Evolutionary conservation across 352 stramenopile genomes (phyloP).

Genomic region (Globisporangium nagaii): DNA sequence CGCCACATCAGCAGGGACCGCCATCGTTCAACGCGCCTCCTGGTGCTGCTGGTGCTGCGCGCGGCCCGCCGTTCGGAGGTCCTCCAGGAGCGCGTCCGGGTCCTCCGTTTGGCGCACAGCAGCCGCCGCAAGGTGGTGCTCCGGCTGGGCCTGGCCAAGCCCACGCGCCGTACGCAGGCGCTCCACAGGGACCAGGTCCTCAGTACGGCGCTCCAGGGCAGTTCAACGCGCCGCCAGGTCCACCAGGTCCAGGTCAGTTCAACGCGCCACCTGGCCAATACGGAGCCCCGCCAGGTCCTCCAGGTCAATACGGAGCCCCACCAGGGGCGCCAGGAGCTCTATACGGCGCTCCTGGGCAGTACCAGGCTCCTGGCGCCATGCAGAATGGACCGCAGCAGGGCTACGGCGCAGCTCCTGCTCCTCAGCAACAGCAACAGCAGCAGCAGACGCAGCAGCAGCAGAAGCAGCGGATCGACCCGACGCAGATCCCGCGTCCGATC

Average conservation of each 20-base stretch:
- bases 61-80: conserved; percentile 6
- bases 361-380: conserved; percentile 8
- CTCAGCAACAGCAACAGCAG: conserved; percentile 19
- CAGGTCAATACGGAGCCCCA: conserved; percentile 7
- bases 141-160: conserved; percentile 5
- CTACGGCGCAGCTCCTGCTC: conserved; percentile 9
- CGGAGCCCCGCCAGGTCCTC: neutral
- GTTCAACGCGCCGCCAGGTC: neutral
- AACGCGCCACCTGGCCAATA: conserved; percentile 18
- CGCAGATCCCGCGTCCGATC: conserved; percentile 80
- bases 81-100: conserved; percentile 5
- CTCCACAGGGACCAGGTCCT: conserved; percentile 1
- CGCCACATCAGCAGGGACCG: conserved; percentile 5
- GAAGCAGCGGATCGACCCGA: conserved; percentile 83
- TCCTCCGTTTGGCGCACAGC: conserved; percentile 11
- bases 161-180: conserved; percentile 7
- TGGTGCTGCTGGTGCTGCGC: conserved; percentile 13
- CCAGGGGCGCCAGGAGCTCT: conserved; percentile 9
- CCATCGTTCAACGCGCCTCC: conserved; percentile 10
- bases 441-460: conserved; percentile 37
- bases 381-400: conserved; percentile 6
- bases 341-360: conserved; percentile 11
- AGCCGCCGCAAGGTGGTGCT: neutral
- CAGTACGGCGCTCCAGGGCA: neutral
- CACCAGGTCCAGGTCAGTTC: conserved; percentile 9